Conservation (phyloP, 176 grass and related monocot genomes). For the Chloris gayana region DNA sequence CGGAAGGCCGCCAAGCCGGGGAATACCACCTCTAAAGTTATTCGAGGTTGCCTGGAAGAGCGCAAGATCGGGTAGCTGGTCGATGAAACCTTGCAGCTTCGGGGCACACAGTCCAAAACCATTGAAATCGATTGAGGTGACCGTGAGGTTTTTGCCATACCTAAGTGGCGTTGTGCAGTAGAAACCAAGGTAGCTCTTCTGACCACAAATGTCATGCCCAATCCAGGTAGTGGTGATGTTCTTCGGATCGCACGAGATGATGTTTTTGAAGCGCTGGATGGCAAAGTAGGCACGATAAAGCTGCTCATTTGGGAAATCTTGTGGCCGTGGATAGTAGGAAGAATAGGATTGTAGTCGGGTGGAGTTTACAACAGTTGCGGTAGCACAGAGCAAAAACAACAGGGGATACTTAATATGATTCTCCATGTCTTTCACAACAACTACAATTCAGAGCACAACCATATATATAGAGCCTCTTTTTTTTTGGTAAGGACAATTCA, state of each 20-base stretch:
- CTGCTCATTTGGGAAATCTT: slow-evolving; percentile 27
- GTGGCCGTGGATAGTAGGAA: too few species aligned
- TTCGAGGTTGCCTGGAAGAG: slow-evolving; percentile 38
- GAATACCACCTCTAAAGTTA: not conserved
- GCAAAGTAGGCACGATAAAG: slow-evolving; percentile 14
- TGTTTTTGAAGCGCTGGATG: slow-evolving; percentile 57
- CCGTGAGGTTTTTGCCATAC: rapidly evolving
- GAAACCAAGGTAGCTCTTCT: slow-evolving; percentile 7
- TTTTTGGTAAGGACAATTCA: too few species aligned
- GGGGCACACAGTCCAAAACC: not conserved
- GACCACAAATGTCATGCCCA: slow-evolving; percentile 7
- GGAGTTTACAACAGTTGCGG: too few species aligned
- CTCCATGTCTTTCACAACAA: too few species aligned
- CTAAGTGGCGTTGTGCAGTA: not conserved
- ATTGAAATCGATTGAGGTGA: slow-evolving; percentile 38
- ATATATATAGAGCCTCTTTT: too few species aligned
- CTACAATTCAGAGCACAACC: too few species aligned
- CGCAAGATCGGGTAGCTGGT: not conserved
- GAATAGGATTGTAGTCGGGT: too few species aligned
- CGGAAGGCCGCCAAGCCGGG: rapidly evolving
- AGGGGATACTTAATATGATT: too few species aligned
- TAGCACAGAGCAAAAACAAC: too few species aligned
- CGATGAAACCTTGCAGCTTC: not conserved
- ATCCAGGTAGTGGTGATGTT: slow-evolving; percentile 23
- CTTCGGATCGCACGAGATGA: slow-evolving; percentile 43